Evolutionary conservation across 257 asterid genomes (phyloP), one percentile per base, ranked within the genome.

Genomic region (Przewalskia tangutica): DNA sequence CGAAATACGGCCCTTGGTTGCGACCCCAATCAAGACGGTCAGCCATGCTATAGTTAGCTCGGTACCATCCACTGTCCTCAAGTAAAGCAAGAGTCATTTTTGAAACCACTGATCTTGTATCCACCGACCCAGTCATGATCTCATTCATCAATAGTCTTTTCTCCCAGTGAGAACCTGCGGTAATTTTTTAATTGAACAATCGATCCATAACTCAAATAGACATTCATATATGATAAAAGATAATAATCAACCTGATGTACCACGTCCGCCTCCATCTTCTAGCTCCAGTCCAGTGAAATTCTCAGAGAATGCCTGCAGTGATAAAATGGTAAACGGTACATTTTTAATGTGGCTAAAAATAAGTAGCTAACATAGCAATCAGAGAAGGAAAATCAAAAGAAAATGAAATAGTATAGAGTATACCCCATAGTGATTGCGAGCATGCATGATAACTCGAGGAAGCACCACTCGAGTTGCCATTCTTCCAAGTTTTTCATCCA

Each of bases 41-140:
- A 27, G 97, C 97, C 92, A 93, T 89, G 79, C 97, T 91, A 89
- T 95, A 95, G 86, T 95, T 92, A 86, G 98, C 98, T 63, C 84
- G 87, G 90, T 95, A 95, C 98, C 98, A 95, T 82, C 98, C 98
- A 86, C 97, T 93, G 81, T 95, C 98, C 87, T 95, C 98, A 36
- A 95, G 97, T 82, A 95, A 87, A 84, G 98, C 98, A 73, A 95
- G 97, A 7, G 98, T 95, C 98, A 95, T 93, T 86, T 90, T 93
- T 10, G 98, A 95, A 83, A 95, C 98, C 44, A 95, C 98, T 68
- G 98, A 95, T 89, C 97, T 90, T 42, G 98, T 92, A 86, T 95
- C 98, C 55, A 95, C 98, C n/a, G 98, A 95, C 83, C 98, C 98
- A 1, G 98, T 95, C 98, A 95, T 95, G 50, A 95, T 95, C 93